Base-by-base conservation (phyloP, 371 early-diverging fungal genomes). In the Zychaea mexicana region DNA sequence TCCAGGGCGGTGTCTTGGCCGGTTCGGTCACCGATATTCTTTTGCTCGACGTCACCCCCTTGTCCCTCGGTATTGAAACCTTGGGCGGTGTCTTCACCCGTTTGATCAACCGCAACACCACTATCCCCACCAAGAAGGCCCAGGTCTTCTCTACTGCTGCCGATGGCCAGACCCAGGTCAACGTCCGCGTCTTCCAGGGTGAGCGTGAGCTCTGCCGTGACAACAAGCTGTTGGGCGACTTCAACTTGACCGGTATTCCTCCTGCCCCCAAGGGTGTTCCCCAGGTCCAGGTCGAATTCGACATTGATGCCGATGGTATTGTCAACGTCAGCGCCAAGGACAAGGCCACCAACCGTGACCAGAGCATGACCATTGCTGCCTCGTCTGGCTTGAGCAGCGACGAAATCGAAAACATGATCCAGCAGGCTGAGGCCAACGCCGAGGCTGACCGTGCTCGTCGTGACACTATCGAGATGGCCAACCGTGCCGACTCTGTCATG, bases 121-220 rank as follows among this genome's bases (percentile, higher is more conserved):
- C 99, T 26, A 96, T 99, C 66, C 99, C 99, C 33, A 98, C 98
- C 76, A 99, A 98, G 86, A 97, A 98, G 84, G 90, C 95, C n/a
- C 98, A 99, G 79, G 89, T 92, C 59, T 99, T 99, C 90, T 98
- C 99, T 60, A 99, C 99, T 21, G 98, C 99, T 12, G 98, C 98
- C 57, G 99, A 99, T 79, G 96, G 97, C 26, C 99, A 99, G 81
- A 96, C 97, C 28, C 93, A 95, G 62, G 99, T 99, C 60, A 94
- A 95, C 66, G 96, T 99, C 74, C 92, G 89, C 77, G 96, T 99
- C 38, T 99, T 90, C 91, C 99, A 99, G 82, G 99, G 99, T 68
- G 99, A 99, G 86, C 93, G 99, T 84, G 95, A 97, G 75, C 85
- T 98, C 38, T 94, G 94, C 57, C 87, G 89, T 58, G 97, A 99